Evolutionary conservation across 805 yeast genomes (phyloP), one percentile per base, ranked within the genome.

Genomic region (Lachancea sp.): DNA sequence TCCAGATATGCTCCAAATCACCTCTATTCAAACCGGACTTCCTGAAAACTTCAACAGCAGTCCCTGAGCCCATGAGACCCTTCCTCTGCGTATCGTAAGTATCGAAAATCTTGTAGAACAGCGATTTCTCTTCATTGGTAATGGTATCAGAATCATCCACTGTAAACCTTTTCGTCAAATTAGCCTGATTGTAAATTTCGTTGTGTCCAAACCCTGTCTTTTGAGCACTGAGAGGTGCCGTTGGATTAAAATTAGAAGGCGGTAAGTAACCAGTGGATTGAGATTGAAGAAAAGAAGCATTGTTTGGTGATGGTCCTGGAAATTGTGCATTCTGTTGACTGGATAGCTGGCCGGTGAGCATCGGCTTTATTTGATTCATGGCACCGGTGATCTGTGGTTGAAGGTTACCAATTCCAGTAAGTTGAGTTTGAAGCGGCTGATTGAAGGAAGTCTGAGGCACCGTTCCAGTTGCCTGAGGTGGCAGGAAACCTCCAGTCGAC

Each of bases 1-100:
- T 84, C 98, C 98, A 90, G 47, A 92, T 88, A 30, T 79, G 72
- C 61, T 89, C 97, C 46, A 90, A 71, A 54, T 89, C 97, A 4
- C 78, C 70, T 61, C 96, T 78, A 41, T 80, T 72, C 50, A 92
- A 74, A 2, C 97, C 97, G 16, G 95, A 83, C 64, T 92, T 90
- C 41, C 92, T 80, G 61, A 92, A 88, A 34, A 92, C 80, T 42
- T 77, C 77, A 38, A 90, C 84, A 2, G 96, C 96, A 9, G 80
- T 77, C 19, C 76, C 75, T 12, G 96, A 95, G 42, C 79, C 82
- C 45, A 90, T 70, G 47, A 64, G 76, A 0, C 97, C 97, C 32
- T 67, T 66, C 34, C 72, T 72, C 29, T 68, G 55, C 12, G 77
- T 67, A 55, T 89, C 97, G 87, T 95, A 90, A 29, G 92, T 88